phyloP scores from a whole-genome alignment of 139 green algal species.

The Yamagishiella unicocca region DNA sequence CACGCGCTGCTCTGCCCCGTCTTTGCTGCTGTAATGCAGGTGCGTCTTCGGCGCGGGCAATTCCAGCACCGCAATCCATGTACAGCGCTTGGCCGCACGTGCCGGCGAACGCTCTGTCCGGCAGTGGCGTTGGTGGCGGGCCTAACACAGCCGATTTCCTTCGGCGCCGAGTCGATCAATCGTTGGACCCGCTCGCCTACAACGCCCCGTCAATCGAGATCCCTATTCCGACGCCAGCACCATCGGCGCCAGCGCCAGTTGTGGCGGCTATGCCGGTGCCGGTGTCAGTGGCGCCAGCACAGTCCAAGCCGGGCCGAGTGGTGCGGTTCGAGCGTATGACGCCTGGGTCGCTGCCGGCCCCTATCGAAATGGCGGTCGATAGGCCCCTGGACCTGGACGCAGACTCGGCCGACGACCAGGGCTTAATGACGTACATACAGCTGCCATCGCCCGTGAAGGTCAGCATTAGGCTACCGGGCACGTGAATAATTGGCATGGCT shows the following conservation, averaged over 20 bases:
- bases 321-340: slow-evolving; percentile 47
- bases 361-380: not conserved
- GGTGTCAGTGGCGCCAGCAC: not conserved
- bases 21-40: too few relatives aligned
- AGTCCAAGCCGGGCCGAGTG: not conserved
- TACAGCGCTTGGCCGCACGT: slow-evolving; percentile 33
- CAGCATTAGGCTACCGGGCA: slow-evolving; percentile 29
- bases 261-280: not conserved
- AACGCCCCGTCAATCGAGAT: not conserved
- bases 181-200: not conserved
- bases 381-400: not conserved
- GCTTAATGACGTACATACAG: slow-evolving; percentile 20
- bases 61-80: too few relatives aligned
- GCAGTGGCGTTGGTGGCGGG: not conserved
- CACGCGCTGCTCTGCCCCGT: too few relatives aligned
- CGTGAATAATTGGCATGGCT: too few relatives aligned
- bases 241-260: not conserved
- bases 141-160: slow-evolving; percentile 2
- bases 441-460: slow-evolving; percentile 39
- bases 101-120: not conserved
- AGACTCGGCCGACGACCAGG: not conserved
- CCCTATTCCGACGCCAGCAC: not conserved
- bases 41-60: too few relatives aligned
- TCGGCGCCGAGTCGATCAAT: not conserved
- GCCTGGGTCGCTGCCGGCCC: not conserved